Conservation (phyloP, 768 basidiomycete genomes). For the Kwoniella heveanensis region DNA sequence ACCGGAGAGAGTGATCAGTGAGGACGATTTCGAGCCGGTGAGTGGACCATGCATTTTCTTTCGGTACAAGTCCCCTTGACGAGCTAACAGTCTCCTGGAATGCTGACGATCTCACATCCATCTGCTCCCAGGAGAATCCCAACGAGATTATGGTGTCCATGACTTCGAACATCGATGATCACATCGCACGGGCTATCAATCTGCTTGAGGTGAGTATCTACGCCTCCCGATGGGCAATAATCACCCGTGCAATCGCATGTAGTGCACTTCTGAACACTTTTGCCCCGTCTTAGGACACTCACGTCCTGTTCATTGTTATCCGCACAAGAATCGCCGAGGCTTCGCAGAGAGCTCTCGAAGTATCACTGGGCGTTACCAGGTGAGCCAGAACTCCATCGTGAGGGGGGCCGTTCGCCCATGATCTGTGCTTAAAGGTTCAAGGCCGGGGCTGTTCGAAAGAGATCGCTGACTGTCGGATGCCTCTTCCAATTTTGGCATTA, state of each 20-base stretch:
- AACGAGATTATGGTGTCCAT: slow-evolving; percentile 51
- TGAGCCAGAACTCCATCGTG: too few relatives aligned
- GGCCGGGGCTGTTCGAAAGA: too few relatives aligned
- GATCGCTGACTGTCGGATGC: too few relatives aligned
- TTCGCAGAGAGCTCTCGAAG: slow-evolving; percentile 46
- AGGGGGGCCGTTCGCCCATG: too few relatives aligned
- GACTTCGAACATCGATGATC: slow-evolving; percentile 37
- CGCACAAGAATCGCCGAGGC: slow-evolving; percentile 39
- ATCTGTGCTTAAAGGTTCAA: too few relatives aligned
- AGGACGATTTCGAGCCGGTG: slow-evolving; percentile 48
- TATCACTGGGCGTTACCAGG: slow-evolving; percentile 51
- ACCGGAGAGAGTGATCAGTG: slow-evolving; percentile 32
- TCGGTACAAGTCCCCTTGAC: background rate
- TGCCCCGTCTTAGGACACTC: slow-evolving; percentile 35
- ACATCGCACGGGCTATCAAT: slow-evolving; percentile 41
- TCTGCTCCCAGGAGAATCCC: slow-evolving; percentile 28
- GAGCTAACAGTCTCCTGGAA: background rate
- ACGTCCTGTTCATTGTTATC: slow-evolving; percentile 52
- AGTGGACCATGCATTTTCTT: slow-evolving; percentile 12
- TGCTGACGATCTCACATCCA: background rate
- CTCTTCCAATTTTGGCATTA: background rate
- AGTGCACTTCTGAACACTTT: background rate
- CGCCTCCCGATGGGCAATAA: too few relatives aligned
- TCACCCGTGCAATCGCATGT: background rate
- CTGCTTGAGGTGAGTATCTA: slow-evolving; percentile 44